Evolutionary conservation across 768 basidiomycete species (phyloP), one percentile per base, ranked within the genome.

Genomic region (Mycena floridula): DNA sequence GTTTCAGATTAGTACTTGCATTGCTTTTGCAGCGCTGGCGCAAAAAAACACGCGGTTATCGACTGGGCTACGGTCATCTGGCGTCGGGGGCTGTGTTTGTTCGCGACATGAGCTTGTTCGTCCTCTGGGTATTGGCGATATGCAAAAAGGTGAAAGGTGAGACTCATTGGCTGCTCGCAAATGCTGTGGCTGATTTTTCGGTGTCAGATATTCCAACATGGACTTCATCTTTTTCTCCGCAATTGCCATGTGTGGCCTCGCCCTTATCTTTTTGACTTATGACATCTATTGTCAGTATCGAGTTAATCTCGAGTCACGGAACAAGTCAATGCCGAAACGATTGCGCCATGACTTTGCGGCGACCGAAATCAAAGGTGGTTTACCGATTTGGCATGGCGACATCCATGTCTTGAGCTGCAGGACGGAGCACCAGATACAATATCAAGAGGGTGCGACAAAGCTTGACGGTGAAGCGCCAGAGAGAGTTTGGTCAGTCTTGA

Each of bases 371-470:
- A n/a, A 24, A 20, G 13, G 32, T 9, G 32, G 62, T 2, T 47
- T 71, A 0, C 70, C 65, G 0, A 70, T 70, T 46, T 68, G 65
- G 25, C 70, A 71, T 35, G 52, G 67, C 5, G 49, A 54, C 3
- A 63, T 54, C 0, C 69, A 71, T 42, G 36, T 51, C 3, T n/a
- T n/a, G n/a, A n/a, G n/a, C n/a, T 64, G 64, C 30, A 61, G 62
- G 4, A 48, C 40, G 23, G 26, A 24, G 1, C 68, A 44, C 25
- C 67, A 61, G 0, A 53, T 67, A 35, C 63, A 68, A 25, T 55
- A 52, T 28, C 44, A 40, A 3, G 28, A 32, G 8, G 43, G 53
- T 5, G 50, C 54, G 28, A 62, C 60, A 5, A 49, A 55, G 2
- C 62, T 54, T 3, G 63, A 66, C 49, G 63, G 69, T 0, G 66